Evolutionary conservation across 2,329 filamentous ascomycete species (phyloP).

Genomic region (Colletotrichum tofieldiae): DNA sequence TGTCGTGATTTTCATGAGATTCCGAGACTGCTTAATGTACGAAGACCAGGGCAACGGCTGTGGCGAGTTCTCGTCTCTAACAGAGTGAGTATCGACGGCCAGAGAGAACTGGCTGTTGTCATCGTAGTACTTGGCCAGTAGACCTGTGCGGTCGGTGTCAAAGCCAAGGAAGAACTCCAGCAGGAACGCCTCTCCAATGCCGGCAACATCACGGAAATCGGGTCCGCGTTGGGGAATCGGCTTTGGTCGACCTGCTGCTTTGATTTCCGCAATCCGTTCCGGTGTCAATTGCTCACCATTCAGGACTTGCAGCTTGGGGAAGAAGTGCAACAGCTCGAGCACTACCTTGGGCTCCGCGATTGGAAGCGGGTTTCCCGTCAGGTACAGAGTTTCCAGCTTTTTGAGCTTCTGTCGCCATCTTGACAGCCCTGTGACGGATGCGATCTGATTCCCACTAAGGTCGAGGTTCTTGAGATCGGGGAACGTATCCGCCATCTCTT

Average conservation of each 20-base stretch:
- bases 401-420: conserved; percentile 86
- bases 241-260: conserved; percentile 66
- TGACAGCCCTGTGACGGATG: conserved; percentile 76
- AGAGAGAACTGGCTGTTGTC: conserved; percentile 82
- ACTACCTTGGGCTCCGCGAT: conserved; percentile 72
- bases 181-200: conserved; percentile 83
- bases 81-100: conserved; percentile 76
- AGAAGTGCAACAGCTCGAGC: conserved; percentile 83
- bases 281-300: conserved; percentile 82
- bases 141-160: conserved; percentile 77
- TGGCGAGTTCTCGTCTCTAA: conserved; percentile 62
- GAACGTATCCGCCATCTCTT: conserved; percentile 82
- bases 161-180: conserved; percentile 81
- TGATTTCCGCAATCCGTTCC: conserved; percentile 75
- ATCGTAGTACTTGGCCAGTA: conserved; percentile 82
- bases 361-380: conserved; percentile 84
- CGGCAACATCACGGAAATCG: conserved; percentile 81
- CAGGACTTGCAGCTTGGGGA: conserved; percentile 83
- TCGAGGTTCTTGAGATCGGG: conserved; percentile 92
- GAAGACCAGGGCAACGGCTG: conserved; percentile 75
- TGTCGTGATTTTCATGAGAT: conserved; percentile 79
- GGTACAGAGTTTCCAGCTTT: conserved; percentile 84
- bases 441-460: conserved; percentile 86
- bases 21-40: conserved; percentile 85
- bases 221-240: conserved; percentile 75